Conservation (phyloP, 345 rosid genomes). For the Arabidopsis arenosa region DNA sequence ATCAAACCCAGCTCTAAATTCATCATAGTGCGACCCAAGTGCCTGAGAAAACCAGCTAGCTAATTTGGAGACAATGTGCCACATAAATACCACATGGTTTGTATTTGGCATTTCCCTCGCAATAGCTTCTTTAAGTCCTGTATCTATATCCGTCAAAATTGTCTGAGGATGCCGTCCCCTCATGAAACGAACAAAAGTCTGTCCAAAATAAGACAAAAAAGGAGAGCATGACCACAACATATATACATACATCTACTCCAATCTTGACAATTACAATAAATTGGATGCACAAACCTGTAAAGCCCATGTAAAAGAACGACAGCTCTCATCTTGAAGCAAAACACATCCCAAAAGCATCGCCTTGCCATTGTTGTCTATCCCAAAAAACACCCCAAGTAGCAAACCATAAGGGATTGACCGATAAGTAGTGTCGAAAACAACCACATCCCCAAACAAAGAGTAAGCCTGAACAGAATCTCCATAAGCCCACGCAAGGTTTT, state of each 20-base stretch:
- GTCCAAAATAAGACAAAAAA: slow-evolving; percentile 57
- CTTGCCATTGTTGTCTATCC: slow-evolving; percentile 74
- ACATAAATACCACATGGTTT: slow-evolving; percentile 68
- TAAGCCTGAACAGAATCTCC: slow-evolving; percentile 69
- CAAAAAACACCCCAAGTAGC: slow-evolving; percentile 82
- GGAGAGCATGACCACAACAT: slow-evolving; percentile 42
- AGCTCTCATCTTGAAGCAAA: slow-evolving; percentile 82
- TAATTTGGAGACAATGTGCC: slow-evolving; percentile 75
- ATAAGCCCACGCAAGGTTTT: slow-evolving; percentile 85
- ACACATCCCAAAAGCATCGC: slow-evolving; percentile 76
- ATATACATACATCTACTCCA: slow-evolving; percentile 26
- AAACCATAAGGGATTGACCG: slow-evolving; percentile 84
- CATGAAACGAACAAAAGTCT: slow-evolving; percentile 87
- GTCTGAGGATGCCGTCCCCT: slow-evolving; percentile 81
- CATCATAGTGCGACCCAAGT: slow-evolving; percentile 76
- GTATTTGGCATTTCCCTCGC: slow-evolving; percentile 81
- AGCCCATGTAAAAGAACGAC: slow-evolving; percentile 82
- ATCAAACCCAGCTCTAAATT: slow-evolving; percentile 75
- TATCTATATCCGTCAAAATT: slow-evolving; percentile 80
- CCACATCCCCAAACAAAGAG: slow-evolving; percentile 72
- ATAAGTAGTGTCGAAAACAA: slow-evolving; percentile 74
- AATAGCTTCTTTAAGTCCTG: slow-evolving; percentile 77
- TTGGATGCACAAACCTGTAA: slow-evolving; percentile 77
- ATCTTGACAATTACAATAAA: slow-evolving; percentile 41
- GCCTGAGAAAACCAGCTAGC: slow-evolving; percentile 81